These are phyloP conservation scores for Fomitiporia mediterranea DNA, from an alignment of 1,284 basidiomycete species.

Conservation along the genomic window DNA sequence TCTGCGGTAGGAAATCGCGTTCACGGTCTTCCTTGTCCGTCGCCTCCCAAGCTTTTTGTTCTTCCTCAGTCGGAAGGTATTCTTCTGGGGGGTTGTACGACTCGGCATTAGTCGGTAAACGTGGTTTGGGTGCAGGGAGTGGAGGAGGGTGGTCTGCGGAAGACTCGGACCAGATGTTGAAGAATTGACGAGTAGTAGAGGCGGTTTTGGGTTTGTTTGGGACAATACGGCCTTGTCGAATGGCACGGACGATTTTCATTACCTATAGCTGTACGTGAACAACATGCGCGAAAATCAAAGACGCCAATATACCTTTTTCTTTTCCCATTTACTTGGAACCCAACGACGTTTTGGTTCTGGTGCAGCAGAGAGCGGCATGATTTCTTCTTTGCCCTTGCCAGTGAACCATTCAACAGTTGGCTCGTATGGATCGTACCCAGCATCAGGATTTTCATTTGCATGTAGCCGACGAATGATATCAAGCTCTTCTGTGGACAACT, in stretches of 20 bases:
- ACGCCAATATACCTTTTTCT: constrained; percentile 77
- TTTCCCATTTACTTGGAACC: constrained; percentile 99
- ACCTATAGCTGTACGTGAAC: constrained; percentile 50
- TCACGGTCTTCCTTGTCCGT: constrained; percentile 90
- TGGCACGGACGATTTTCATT: constrained; percentile 99
- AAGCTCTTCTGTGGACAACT: constrained; percentile 87
- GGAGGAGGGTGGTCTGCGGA: constrained; percentile 67
- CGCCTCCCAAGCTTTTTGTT: constrained; percentile 81
- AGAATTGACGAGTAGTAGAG: constrained; percentile 73
- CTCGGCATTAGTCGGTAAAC: constrained; percentile 87
- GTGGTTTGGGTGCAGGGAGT: constrained; percentile 89
- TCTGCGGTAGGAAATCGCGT: constrained; percentile 85
- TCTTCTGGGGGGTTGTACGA: constrained; percentile 99
- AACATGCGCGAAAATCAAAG: neutral
- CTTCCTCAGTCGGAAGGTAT: constrained; percentile 89
- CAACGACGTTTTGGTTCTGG: constrained; percentile 97
- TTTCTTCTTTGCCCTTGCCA: constrained; percentile 89
- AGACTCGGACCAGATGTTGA: constrained; percentile 86
- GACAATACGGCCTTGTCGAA: constrained; percentile 90
- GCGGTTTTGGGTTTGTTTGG: constrained; percentile 81
- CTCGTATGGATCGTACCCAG: constrained; percentile 87
- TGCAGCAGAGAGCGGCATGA: constrained; percentile 87
- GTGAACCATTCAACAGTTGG: constrained; percentile 97
- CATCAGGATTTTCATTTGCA: constrained; percentile 89
- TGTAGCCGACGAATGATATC: constrained; percentile 93